Conservation (phyloP, 371 early-diverging fungal species). For the Mortierella sp. region DNA sequence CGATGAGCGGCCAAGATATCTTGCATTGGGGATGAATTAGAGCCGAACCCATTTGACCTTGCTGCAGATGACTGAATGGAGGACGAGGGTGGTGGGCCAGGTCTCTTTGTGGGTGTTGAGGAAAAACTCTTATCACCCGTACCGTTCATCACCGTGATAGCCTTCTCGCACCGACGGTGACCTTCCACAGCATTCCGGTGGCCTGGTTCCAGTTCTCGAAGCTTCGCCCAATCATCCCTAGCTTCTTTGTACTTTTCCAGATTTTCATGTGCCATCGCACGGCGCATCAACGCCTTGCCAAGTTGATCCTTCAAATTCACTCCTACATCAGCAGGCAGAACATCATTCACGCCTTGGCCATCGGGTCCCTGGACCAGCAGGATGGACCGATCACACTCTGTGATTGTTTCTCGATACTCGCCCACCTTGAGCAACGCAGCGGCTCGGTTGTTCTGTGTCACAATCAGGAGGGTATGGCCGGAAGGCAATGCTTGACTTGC, state of each 20-base stretch:
- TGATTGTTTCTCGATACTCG: constrained; percentile 74
- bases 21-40: constrained; percentile 36
- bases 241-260: constrained; percentile 84
- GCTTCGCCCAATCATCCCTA: constrained; percentile 71
- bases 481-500: constrained; percentile 71
- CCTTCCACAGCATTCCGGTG: constrained; percentile 69
- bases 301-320: constrained; percentile 70
- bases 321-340: constrained; percentile 47
- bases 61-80: constrained; percentile 8
- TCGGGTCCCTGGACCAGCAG: constrained; percentile 56
- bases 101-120: constrained; percentile 4
- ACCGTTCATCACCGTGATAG: constrained; percentile 51
- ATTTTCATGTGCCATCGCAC: constrained; percentile 84
- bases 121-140: background rate
- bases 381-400: constrained; percentile 69
- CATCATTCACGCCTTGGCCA: constrained; percentile 52
- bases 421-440: constrained; percentile 87
- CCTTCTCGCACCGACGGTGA: constrained; percentile 71
- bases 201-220: constrained; percentile 57
- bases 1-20: constrained; percentile 35
- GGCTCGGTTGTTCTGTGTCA: constrained; percentile 91
- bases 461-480: constrained; percentile 71
- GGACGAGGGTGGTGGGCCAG: constrained; percentile 3
- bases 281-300: constrained; percentile 77
- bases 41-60: constrained; percentile 5